Conservation (phyloP, 768 basidiomycete species). For the Podaxis sp. region DNA sequence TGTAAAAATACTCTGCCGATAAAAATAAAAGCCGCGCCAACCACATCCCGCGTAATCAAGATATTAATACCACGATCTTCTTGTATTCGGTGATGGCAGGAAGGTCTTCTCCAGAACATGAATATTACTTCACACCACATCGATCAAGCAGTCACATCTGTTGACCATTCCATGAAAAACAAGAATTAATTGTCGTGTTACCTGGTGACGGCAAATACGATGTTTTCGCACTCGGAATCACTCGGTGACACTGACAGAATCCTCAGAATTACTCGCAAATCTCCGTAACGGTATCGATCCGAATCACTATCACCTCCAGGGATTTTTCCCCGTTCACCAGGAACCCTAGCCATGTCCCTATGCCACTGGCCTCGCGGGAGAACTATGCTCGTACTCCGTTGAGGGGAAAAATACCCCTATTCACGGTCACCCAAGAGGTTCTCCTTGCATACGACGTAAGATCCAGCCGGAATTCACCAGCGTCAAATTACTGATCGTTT, state of each 20-base stretch:
- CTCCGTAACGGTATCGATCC: not conserved
- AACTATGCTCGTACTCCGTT: not conserved
- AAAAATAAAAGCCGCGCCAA: not conserved
- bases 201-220: not conserved
- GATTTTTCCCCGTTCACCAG: not conserved
- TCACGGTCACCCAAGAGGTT: not conserved
- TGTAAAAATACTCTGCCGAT: not conserved
- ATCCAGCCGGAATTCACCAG: not conserved
- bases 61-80: not conserved
- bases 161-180: not conserved
- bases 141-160: not conserved
- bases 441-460: not conserved
- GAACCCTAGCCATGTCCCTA: not conserved
- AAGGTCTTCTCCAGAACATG: not conserved
- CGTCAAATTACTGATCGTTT: not conserved
- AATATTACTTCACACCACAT: not conserved
- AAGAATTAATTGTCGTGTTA: not conserved
- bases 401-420: not conserved
- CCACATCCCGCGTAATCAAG: not conserved
- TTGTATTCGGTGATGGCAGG: not conserved
- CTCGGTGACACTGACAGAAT: not conserved
- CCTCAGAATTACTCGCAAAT: not conserved
- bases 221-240: not conserved
- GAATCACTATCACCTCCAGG: not conserved
- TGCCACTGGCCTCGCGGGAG: not conserved